A percentile compares a stretch with the other conserved stretches of the same genome.
phyloP scores from a whole-genome alignment of 2,329 filamentous ascomycete species.

The Fusarium algeriense region DNA sequence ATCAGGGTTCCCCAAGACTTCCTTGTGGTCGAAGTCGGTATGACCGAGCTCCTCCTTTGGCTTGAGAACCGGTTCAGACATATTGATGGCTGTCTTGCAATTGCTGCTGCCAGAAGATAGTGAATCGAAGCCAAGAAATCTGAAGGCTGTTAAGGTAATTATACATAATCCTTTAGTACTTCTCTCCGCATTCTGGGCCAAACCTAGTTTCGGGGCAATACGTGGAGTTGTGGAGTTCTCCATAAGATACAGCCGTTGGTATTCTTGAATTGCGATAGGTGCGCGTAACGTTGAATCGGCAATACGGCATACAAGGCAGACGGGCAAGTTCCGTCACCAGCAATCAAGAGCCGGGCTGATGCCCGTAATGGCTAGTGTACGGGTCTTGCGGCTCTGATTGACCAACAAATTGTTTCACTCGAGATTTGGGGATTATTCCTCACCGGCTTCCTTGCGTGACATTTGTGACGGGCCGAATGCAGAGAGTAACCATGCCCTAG shows the following conservation, averaged over 20 bases:
- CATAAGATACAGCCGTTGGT: not conserved
- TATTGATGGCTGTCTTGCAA: not conserved
- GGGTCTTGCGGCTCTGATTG: not conserved
- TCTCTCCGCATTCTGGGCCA: constrained; percentile 8
- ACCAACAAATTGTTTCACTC: constrained; percentile 1
- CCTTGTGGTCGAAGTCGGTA: constrained; percentile 26
- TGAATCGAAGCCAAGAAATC: not conserved
- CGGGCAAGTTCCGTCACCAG: not conserved
- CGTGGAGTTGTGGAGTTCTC: constrained; percentile 1
- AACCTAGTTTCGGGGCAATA: not conserved
- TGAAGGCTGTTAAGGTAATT: constrained; percentile 11
- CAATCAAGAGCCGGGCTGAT: not conserved
- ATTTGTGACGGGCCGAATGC: constrained; percentile 16
- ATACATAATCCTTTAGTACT: not conserved
- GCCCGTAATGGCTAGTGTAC: constrained; percentile 4
- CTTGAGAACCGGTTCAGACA: constrained; percentile 13
- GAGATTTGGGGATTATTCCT: not conserved
- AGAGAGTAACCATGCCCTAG: constrained; percentile 4
- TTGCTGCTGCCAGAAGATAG: not conserved
- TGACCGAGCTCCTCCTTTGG: constrained; percentile 16
- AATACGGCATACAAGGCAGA: constrained; percentile 16
- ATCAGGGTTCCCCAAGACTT: constrained; percentile 32
- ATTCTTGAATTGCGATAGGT: constrained; percentile 4
- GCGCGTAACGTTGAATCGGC: constrained; percentile 7
- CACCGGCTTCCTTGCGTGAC: not conserved